Conservation (phyloP, 2,329 filamentous ascomycete genomes). For the Bipolaris victoriae region DNA sequence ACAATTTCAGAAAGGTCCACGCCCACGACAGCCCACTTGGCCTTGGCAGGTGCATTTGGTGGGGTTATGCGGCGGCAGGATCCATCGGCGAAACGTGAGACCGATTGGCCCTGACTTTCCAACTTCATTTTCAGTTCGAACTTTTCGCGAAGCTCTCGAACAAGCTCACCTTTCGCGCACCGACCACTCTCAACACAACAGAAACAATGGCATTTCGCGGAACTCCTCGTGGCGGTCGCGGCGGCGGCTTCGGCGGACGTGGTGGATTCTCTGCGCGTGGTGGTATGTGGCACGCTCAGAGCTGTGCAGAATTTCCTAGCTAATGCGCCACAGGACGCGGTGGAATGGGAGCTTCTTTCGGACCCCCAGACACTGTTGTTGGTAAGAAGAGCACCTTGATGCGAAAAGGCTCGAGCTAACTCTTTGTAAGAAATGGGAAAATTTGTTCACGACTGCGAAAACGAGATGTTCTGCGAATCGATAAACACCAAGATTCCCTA, state of each 20-base stretch:
- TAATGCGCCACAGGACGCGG: slow-evolving; percentile 47
- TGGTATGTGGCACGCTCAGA: slow-evolving; percentile 44
- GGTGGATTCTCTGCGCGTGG: slow-evolving; percentile 60
- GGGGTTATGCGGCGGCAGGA: slow-evolving; percentile 29
- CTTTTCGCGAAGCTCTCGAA: slow-evolving; percentile 34
- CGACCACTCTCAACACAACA: slow-evolving; percentile 35
- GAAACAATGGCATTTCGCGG: slow-evolving; percentile 68
- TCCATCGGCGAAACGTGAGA: slow-evolving; percentile 29
- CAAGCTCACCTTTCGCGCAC: slow-evolving; percentile 35
- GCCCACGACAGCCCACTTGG: slow-evolving; percentile 33
- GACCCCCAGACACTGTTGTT: slow-evolving; percentile 53
- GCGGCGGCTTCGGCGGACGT: slow-evolving; percentile 59
- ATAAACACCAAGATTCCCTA: slow-evolving; percentile 95
- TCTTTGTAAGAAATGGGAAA: slow-evolving; percentile 80
- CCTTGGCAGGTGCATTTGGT: slow-evolving; percentile 32
- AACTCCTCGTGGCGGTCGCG: slow-evolving; percentile 47
- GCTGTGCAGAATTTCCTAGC: slow-evolving; percentile 31
- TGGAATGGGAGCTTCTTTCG: slow-evolving; percentile 49
- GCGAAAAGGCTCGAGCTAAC: slow-evolving; percentile 22
- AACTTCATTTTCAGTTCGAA: slow-evolving; percentile 37
- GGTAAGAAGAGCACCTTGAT: slow-evolving; percentile 38
- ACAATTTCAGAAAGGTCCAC: slow-evolving; percentile 34
- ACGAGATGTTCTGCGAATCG: slow-evolving; percentile 96
- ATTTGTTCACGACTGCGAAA: slow-evolving; percentile 93
- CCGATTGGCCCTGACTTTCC: slow-evolving; percentile 35